These are phyloP conservation scores for Cenococcum geophilum DNA, from an alignment of 495 filamentous ascomycete genomes.

Conservation along the genomic window DNA sequence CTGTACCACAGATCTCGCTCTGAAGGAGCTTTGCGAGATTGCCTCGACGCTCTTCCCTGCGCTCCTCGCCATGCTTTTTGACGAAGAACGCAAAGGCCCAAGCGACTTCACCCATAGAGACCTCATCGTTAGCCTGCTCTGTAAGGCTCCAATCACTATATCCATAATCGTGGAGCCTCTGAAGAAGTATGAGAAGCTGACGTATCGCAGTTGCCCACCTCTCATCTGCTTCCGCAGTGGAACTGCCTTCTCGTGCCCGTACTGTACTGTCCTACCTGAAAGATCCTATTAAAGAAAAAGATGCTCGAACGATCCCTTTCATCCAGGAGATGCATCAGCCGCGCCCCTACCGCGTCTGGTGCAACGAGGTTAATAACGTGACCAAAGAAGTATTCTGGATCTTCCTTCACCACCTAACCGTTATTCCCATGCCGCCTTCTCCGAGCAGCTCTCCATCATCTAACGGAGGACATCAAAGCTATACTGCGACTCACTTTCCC, in stretches of 20 bases:
- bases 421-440: conserved; percentile 56
- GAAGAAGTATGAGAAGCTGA: too few species aligned
- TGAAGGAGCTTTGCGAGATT: conserved; percentile 73
- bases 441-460: conserved; percentile 3
- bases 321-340: conserved; percentile 82
- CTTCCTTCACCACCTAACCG: conserved; percentile 88
- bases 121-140: conserved; percentile 78
- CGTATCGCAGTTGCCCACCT: conserved; percentile 59
- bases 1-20: conserved; percentile 79
- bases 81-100: conserved; percentile 93
- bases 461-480: conserved; percentile 36
- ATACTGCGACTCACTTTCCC: conserved; percentile 74
- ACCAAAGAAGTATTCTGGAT: conserved; percentile 99
- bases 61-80: conserved; percentile 82
- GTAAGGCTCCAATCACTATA: too few species aligned
- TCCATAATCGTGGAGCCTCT: too few species aligned
- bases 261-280: conserved; percentile 70
- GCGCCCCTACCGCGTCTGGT: conserved; percentile 88
- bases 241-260: conserved; percentile 56
- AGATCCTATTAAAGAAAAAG: conserved; percentile 71
- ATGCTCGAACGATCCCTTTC: conserved; percentile 70
- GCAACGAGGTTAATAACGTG: conserved; percentile 81
- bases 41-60: conserved; percentile 79
- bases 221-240: conserved; percentile 48
- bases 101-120: conserved; percentile 89